Evolutionary conservation across 2,329 filamentous ascomycete species (phyloP).

Genomic region (Colletotrichum abscissum): DNA sequence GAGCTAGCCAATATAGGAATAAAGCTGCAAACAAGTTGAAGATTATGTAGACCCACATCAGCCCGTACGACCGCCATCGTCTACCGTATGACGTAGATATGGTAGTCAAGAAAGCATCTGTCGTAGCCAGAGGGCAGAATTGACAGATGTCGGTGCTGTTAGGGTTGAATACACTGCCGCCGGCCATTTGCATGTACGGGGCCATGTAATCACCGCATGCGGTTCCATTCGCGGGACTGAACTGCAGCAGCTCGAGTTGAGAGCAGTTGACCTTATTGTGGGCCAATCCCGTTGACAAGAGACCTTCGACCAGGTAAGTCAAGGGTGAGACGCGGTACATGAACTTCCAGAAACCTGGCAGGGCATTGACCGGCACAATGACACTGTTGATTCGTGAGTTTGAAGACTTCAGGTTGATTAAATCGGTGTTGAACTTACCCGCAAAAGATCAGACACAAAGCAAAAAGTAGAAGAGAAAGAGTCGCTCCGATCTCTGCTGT

Average conservation of each 20-base stretch:
- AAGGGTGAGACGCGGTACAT: conserved; percentile 77
- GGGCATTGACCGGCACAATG: conserved; percentile 63
- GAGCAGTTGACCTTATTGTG: conserved; percentile 40
- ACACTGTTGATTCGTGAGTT: conserved; percentile 57
- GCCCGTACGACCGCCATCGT: conserved; percentile 65
- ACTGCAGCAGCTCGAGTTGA: conserved; percentile 59
- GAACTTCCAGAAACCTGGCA: conserved; percentile 78
- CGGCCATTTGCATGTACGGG: conserved; percentile 52
- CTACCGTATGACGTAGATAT: conserved; percentile 57
- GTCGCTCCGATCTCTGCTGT: conserved; percentile 73
- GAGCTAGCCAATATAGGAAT: conserved; percentile 57
- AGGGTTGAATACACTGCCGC: conserved; percentile 61
- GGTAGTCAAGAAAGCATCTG: conserved; percentile 49
- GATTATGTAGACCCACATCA: conserved; percentile 62
- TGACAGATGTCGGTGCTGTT: conserved; percentile 54
- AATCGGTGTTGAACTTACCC: conserved; percentile 29
- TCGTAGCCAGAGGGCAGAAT: conserved; percentile 52
- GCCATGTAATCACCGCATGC: conserved; percentile 65
- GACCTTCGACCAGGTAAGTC: conserved; percentile 73
- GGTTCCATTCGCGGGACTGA: conserved; percentile 53
- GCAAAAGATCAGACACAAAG: conserved; percentile 71
- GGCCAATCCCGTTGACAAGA: conserved; percentile 54
- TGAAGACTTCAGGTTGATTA: no score
- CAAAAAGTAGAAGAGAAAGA: conserved; percentile 71
- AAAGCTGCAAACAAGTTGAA: conserved; percentile 63